A percentile compares a stretch with the other conserved stretches of the same genome.
Conservation (phyloP, 306 rosid species). For the Pterocarpus santalinus region DNA sequence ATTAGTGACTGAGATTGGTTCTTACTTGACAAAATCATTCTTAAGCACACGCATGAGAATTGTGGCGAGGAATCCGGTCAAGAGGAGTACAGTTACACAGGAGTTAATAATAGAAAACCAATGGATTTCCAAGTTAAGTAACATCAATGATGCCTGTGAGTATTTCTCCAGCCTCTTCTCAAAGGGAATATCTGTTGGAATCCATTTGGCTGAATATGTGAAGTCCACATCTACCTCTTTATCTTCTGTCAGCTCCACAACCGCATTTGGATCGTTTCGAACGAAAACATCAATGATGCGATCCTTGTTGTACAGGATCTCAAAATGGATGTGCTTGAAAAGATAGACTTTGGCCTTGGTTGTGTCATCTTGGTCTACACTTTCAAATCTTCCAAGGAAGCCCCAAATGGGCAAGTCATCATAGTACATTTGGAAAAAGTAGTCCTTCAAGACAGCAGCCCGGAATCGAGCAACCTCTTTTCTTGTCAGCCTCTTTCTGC, state of each 20-base stretch:
- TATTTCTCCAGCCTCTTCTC: conserved; percentile 67
- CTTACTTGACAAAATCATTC: conserved; percentile 66
- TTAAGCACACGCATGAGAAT: conserved; percentile 61
- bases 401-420: conserved; percentile 71
- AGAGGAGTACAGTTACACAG: conserved; percentile 57
- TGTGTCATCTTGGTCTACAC: conserved; percentile 51
- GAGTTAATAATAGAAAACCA: conserved; percentile 66
- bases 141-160: conserved; percentile 53
- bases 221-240: conserved; percentile 57
- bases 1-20: conserved; percentile 12
- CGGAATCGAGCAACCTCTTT: conserved; percentile 55
- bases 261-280: conserved; percentile 49
- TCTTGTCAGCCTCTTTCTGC: conserved; percentile 51
- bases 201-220: conserved; percentile 65
- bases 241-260: conserved; percentile 53
- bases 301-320: conserved; percentile 58
- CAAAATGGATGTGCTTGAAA: conserved; percentile 52
- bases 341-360: conserved; percentile 45
- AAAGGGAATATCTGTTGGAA: conserved; percentile 54
- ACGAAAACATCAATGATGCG: conserved; percentile 55
- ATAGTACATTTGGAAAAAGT: conserved; percentile 59
- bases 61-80: conserved; percentile 62
- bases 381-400: conserved; percentile 59
- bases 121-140: conserved; percentile 58
- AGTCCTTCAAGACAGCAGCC: conserved; percentile 62